phyloP scores from a whole-genome alignment of 2,329 filamentous ascomycete species.

The Colletotrichum orbiculare region DNA sequence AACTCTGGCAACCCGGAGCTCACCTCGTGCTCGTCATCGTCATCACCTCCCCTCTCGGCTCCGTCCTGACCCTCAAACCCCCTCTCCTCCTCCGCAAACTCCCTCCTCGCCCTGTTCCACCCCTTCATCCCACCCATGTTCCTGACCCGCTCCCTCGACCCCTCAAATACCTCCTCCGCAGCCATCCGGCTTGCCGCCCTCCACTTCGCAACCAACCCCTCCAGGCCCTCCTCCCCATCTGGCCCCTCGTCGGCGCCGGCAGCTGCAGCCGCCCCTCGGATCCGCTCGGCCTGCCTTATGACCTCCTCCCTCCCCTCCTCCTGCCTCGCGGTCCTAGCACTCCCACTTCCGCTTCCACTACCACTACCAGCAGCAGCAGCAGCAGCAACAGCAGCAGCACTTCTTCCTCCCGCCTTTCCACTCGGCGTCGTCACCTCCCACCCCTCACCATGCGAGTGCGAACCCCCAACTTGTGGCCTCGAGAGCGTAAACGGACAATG shows the following conservation, averaged over 20 bases:
- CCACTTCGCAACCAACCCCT: constrained; percentile 35
- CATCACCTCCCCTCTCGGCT: constrained; percentile 10
- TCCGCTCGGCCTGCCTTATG: constrained; percentile 31
- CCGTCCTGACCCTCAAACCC: not conserved
- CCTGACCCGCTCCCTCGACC: constrained; percentile 20
- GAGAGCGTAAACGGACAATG: no score
- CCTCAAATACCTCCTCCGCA: constrained; percentile 36
- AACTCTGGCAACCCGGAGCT: not conserved
- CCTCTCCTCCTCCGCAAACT: constrained; percentile 45
- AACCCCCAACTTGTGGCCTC: no score
- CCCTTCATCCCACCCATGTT: constrained; percentile 29
- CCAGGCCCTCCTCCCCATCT: constrained; percentile 21
- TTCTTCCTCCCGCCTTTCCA: no score
- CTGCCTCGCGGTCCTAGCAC: constrained; percentile 7
- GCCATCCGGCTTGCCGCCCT: constrained; percentile 34
- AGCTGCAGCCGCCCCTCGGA: not conserved
- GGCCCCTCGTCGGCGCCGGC: constrained; percentile 4
- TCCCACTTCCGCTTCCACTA: no score
- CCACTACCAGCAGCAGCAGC: no score
- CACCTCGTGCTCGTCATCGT: constrained; percentile 9
- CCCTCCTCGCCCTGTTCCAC: constrained; percentile 28
- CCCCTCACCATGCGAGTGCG: no score
- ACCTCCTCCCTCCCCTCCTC: constrained; percentile 30
- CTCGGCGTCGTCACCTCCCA: no score
- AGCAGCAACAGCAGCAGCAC: no score